These are phyloP conservation scores for Ogataea nitratoaversa DNA, from an alignment of 805 yeast species.

Conservation along the genomic window DNA sequence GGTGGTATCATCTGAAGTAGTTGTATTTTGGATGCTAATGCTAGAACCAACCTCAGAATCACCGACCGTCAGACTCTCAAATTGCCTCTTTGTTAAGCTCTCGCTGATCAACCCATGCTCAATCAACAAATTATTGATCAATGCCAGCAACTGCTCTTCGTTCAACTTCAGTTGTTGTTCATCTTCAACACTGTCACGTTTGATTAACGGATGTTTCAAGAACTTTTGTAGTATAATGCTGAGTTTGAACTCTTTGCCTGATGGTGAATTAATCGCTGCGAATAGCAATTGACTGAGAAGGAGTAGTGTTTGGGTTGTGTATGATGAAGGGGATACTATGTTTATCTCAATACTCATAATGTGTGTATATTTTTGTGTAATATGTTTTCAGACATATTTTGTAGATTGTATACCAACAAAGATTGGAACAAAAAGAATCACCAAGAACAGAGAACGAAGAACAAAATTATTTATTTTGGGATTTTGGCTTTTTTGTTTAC, in stretches of 20 bases:
- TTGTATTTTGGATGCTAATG: too few relatives aligned
- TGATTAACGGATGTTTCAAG: slow-evolving; percentile 24
- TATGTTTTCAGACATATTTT: too few relatives aligned
- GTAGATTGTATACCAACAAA: too few relatives aligned
- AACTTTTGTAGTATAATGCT: slow-evolving; percentile 14
- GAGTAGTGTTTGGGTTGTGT: slow-evolving; percentile 28
- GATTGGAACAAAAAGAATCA: too few relatives aligned
- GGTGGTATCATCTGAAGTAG: not conserved
- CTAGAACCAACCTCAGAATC: too few relatives aligned
- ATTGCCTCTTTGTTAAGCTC: slow-evolving; percentile 4
- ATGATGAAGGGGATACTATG: slow-evolving; percentile 15
- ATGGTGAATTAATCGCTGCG: slow-evolving; percentile 14
- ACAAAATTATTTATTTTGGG: too few relatives aligned
- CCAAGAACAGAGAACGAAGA: too few relatives aligned
- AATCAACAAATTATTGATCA: slow-evolving; percentile 17
- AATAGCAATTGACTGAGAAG: slow-evolving; percentile 29
- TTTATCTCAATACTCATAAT: slow-evolving; percentile 5
- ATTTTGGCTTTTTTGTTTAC: too few relatives aligned
- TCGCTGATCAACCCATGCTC: slow-evolving; percentile 11
- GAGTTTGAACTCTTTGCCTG: slow-evolving; percentile 10
- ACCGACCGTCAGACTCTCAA: too few relatives aligned
- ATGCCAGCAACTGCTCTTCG: slow-evolving; percentile 14
- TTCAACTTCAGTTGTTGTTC: slow-evolving; percentile 4
- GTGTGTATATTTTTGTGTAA: too few relatives aligned
- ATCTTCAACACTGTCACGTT: slow-evolving; percentile 1